Base-by-base conservation (phyloP, 176 grass and related monocot genomes). In the Poa annua region DNA sequence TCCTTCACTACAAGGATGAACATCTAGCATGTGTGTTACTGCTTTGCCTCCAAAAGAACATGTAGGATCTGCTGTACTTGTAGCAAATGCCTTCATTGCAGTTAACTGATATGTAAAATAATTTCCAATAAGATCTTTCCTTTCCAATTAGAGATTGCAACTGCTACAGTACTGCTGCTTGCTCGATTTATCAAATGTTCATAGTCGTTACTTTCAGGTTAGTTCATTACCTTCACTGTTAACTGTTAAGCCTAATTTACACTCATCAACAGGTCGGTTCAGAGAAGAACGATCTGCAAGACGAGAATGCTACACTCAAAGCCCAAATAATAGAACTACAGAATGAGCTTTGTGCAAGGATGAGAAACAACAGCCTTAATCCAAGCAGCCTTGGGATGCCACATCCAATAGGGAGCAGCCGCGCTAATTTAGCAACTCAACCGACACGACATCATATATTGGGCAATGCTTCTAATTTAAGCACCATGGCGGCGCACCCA, bases 261-360 rank as follows among this genome's bases (percentile, higher is more conserved):
- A 24, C 34, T 74, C 53, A 55, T 33, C 74, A 80, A 75, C 75
- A 95, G 90, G 85, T 92, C 24, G 68, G 75, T 68, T 79, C 88
- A 49, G 88, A 95, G 74, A 92, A 83, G 73, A 86, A 81, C n/a
- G 90, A 95, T 59, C 64, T 95, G 76, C 88, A 90, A 81, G 93
- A 90, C 6, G 93, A 95, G 87, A 95, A 92, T 26, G 63, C 45
- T 38, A 72, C 88, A 6, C 76, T 95, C 47, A 57, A 81, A 78
- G 52, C 82, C 22, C 87, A 84, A 66, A 88, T 92, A 83, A 21
- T 77, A 70, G 80, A 81, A 60, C 88, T 95, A 10, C 88, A 90
- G 77, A 84, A 81, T 13, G 88, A 90, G 59, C 75, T 95, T 68
- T 39, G 78, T 33, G 71, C 57, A 66, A 92, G 85, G 67, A 65